Evolutionary conservation across 2,329 filamentous ascomycete genomes (phyloP).

Genomic region (Malbranchea zuffiana): DNA sequence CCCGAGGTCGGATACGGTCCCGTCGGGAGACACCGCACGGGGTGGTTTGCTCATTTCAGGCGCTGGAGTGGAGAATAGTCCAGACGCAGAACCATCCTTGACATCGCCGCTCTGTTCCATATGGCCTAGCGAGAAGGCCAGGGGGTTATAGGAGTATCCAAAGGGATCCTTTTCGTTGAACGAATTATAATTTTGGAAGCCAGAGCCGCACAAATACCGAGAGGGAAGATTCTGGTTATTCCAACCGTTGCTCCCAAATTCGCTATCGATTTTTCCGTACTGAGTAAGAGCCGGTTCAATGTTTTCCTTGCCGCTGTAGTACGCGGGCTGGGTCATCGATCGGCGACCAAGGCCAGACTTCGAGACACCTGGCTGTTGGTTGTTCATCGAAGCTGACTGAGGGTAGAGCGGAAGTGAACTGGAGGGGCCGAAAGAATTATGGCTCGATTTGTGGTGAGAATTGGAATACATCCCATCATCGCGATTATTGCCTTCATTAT

Average conservation of each 20-base stretch:
- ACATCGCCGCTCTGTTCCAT: constrained; percentile 9
- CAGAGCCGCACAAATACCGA: constrained; percentile 21
- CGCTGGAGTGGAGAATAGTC: constrained; percentile 10
- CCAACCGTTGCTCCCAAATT: constrained; percentile 20
- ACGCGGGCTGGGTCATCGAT: constrained; percentile 11
- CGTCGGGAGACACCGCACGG: constrained; percentile 23
- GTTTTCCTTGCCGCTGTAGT: constrained; percentile 26
- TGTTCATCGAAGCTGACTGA: constrained; percentile 10
- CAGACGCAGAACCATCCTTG: constrained; percentile 6
- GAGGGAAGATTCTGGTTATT: constrained; percentile 14
- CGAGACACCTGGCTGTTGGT: background rate
- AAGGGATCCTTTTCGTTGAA: constrained; percentile 20
- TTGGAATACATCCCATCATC: background rate
- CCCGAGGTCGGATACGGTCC: constrained; percentile 27
- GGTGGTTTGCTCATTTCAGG: constrained; percentile 15
- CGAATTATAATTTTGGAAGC: constrained; percentile 17
- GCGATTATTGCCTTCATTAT: constrained; percentile 23
- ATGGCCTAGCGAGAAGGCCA: constrained; percentile 20
- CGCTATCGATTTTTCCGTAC: constrained; percentile 17
- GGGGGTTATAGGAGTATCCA: constrained; percentile 26
- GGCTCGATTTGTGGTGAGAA: constrained; percentile 2
- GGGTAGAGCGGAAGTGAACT: constrained; percentile 19
- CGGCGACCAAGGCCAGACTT: constrained; percentile 7
- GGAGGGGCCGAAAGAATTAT: constrained; percentile 11
- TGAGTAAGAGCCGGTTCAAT: constrained; percentile 25